A percentile compares a stretch with the other conserved stretches of the same genome.
phyloP scores from a whole-genome alignment of 2,329 filamentous ascomycete genomes.

The Aspergillus fijiensis region DNA sequence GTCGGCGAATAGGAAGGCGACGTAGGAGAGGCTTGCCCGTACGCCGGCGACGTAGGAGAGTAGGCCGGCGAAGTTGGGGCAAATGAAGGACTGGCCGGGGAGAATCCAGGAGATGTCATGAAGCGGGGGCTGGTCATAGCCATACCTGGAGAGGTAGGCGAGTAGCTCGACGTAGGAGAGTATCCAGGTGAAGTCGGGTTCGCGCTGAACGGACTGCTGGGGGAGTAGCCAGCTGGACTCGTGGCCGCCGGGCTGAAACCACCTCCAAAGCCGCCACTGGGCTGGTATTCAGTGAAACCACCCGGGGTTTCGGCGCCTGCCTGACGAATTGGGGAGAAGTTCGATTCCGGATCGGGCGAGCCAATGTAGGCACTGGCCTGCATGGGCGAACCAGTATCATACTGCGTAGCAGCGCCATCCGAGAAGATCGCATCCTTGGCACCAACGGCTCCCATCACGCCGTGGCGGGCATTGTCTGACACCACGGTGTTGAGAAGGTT shows the following conservation, averaged over 20 bases:
- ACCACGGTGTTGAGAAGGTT: slow-evolving; percentile 95
- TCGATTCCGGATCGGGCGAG: slow-evolving; percentile 61
- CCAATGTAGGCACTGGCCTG: slow-evolving; percentile 62
- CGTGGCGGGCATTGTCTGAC: slow-evolving; percentile 84
- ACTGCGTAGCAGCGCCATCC: slow-evolving; percentile 88
- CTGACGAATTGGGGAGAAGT: slow-evolving; percentile 73
- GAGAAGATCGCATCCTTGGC: slow-evolving; percentile 69
- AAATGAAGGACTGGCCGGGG: slow-evolving; percentile 55
- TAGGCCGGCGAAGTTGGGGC: slow-evolving; percentile 62
- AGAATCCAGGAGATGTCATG: slow-evolving; percentile 55
- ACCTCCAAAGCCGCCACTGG: slow-evolving; percentile 61
- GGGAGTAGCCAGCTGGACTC: slow-evolving; percentile 64
- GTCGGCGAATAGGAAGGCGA: slow-evolving; percentile 55
- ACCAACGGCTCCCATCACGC: slow-evolving; percentile 75
- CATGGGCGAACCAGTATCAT: slow-evolving; percentile 70
- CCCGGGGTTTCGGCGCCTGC: slow-evolving; percentile 61
- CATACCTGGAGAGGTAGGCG: slow-evolving; percentile 71
- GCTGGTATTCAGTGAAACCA: slow-evolving; percentile 65
- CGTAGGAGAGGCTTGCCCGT: slow-evolving; percentile 65
- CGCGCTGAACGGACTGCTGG: slow-evolving; percentile 73
- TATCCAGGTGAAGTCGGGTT: slow-evolving; percentile 68
- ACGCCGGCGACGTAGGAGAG: slow-evolving; percentile 73
- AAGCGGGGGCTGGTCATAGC: slow-evolving; percentile 57
- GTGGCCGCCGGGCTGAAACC: slow-evolving; percentile 66
- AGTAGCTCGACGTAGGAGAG: slow-evolving; percentile 65